Evolutionary conservation across 192 early-diverging fungal genomes (phyloP).

Genomic region (Coemansia sp.): DNA sequence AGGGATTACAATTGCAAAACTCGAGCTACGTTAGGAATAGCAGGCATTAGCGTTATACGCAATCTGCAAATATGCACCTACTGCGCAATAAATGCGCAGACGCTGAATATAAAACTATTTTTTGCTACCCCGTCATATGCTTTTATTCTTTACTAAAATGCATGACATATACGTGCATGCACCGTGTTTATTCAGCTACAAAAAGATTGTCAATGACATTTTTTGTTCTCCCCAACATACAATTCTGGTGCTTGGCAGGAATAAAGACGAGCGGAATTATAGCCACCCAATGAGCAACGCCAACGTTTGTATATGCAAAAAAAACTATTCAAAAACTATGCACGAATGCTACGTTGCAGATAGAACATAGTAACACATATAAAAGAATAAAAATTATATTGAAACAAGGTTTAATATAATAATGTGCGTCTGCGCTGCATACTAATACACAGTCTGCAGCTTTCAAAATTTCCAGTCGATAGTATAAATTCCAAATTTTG

Average conservation of each 20-base stretch:
- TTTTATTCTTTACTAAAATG: constrained; percentile 5
- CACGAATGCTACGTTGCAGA: constrained; percentile 3
- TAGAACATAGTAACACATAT: constrained; percentile 1
- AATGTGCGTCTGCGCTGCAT: constrained; percentile 9
- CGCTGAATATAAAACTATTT: neutral
- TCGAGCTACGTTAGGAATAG: neutral
- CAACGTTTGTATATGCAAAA: too few species aligned
- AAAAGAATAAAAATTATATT: constrained; percentile 5
- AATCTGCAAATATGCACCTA: constrained; percentile 11
- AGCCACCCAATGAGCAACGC: neutral
- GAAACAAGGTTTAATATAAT: constrained; percentile 14
- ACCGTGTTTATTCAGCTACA: constrained; percentile 4
- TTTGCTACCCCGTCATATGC: neutral
- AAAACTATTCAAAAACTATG: constrained; percentile 4
- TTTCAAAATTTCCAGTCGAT: neutral
- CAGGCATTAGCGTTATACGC: constrained; percentile 6
- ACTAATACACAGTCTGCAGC: constrained; percentile 12
- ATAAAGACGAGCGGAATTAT: neutral
- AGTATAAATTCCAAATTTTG: constrained; percentile 1
- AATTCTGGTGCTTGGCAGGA: neutral
- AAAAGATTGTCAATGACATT: neutral
- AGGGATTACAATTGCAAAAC: too few species aligned
- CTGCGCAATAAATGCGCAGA: constrained; percentile 39
- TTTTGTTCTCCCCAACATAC: neutral
- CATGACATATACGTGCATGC: constrained; percentile 25